A percentile compares a stretch with the other conserved stretches of the same genome.
phyloP scores from a whole-genome alignment of 179 eudicot genomes.

The Spergularia azorica region DNA sequence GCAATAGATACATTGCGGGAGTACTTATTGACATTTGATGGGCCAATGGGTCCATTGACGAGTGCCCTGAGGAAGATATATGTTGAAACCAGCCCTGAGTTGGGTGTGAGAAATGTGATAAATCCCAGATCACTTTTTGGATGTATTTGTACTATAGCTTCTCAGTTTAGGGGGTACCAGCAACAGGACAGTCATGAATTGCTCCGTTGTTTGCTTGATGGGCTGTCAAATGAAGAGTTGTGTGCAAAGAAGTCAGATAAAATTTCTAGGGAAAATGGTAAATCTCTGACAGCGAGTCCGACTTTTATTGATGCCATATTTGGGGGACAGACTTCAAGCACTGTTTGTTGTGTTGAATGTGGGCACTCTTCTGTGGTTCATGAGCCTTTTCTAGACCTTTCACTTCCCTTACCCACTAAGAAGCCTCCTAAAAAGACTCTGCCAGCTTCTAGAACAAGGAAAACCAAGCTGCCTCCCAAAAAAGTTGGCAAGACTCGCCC shows the following conservation, averaged over 20 bases:
- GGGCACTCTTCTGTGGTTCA: conserved; percentile 76
- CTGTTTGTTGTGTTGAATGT: conserved; percentile 83
- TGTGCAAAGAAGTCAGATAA: conserved; percentile 36
- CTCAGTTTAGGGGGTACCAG: conserved; percentile 89
- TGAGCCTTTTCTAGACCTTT: conserved; percentile 88
- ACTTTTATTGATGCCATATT: conserved; percentile 80
- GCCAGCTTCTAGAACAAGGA: conserved; percentile 50
- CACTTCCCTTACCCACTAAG: conserved; percentile 85
- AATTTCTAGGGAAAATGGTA: conserved; percentile 36
- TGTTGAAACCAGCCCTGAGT: conserved; percentile 48
- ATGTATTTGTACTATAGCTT: conserved; percentile 70
- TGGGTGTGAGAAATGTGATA: conserved; percentile 49
- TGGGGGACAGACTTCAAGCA: conserved; percentile 85
- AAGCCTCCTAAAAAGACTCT: conserved; percentile 53
- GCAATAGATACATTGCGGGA: conserved; percentile 63
- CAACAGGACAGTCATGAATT: conserved; percentile 97
- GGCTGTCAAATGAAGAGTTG: conserved; percentile 66
- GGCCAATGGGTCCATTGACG: conserved; percentile 68
- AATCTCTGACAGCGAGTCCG: conserved; percentile 29
- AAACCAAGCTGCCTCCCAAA: conserved; percentile 72
- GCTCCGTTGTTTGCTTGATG: conserved; percentile 90
- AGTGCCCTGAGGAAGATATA: conserved; percentile 65
- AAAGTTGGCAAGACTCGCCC: conserved; percentile 50
- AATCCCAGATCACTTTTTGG: conserved; percentile 79
- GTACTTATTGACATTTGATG: conserved; percentile 50